Percentiles rank a stretch among this genome's conserved stretches.
These are phyloP conservation scores for Pestalotiopsis sp. DNA, from an alignment of 2,329 filamentous ascomycete genomes.

Conservation along the genomic window DNA sequence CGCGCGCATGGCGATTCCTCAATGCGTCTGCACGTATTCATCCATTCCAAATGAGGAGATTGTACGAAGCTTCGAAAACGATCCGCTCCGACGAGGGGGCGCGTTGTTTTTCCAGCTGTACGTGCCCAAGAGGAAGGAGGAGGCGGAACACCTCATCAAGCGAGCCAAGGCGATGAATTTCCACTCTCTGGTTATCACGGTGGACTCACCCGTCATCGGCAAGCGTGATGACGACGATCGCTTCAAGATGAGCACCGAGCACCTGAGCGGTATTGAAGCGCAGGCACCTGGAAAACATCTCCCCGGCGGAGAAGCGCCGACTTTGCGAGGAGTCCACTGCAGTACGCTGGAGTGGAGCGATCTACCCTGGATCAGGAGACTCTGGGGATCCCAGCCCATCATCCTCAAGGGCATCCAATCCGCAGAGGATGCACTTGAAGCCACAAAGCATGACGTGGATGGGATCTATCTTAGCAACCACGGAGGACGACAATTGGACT, in stretches of 20 bases:
- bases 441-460: conserved; percentile 12
- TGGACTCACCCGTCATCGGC: conserved; percentile 58
- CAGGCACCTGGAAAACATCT: not conserved
- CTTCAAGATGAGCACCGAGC: not conserved
- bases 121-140: conserved; percentile 52
- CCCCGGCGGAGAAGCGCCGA: conserved; percentile 15
- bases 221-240: conserved; percentile 27
- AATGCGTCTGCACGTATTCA: conserved; percentile 31
- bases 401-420: conserved; percentile 19
- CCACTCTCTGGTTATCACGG: conserved; percentile 52
- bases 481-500: conserved; percentile 12
- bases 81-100: conserved; percentile 23
- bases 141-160: conserved; percentile 49
- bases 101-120: conserved; percentile 59
- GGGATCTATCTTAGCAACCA: conserved; percentile 18
- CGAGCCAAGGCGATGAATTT: conserved; percentile 49
- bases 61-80: conserved; percentile 36
- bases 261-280: not conserved
- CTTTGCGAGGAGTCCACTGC: conserved; percentile 11
- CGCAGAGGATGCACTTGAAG: conserved; percentile 16
- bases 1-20: not conserved
- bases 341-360: conserved; percentile 17
- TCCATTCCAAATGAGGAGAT: conserved; percentile 50
- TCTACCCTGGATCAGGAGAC: conserved; percentile 15
- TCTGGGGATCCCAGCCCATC: conserved; percentile 12